Base-by-base conservation (phyloP, 306 rosid species). In the Cucurbita argyrosperma region DNA sequence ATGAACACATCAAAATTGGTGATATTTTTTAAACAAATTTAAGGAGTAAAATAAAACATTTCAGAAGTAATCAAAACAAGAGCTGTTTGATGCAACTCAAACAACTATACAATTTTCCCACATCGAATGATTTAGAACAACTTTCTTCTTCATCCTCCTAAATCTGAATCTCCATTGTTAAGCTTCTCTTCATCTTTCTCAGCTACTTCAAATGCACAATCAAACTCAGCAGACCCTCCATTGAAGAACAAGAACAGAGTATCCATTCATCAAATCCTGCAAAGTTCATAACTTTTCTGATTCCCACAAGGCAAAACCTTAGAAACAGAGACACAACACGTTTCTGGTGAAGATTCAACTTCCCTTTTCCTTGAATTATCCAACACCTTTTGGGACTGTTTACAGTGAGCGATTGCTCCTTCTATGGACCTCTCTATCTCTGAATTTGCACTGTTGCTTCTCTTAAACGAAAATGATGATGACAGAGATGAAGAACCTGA, bases 371-470 rank as follows among this genome's bases (percentile, higher is more conserved):
- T 81, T 37, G 87, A 69, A 42, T 35, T 60, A 30, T 4, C 72
- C 6, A 67, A 45, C 72, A 45, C 18, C 19, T 67, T 43, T 6
- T 87, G 96, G 56, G 96, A 90, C 84, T 79, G 84, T 76, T 91
- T 94, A 72, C 99, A 94, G 76, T 94, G 91, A 50, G 99, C 99
- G 74, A 94, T 94, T 50, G 99, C 99, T 72, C 92, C 99, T 74
- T 94, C 91, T 76, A 94, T 75, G 64, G 97, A 90, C 80, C 78
- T 50, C 76, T 94, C 98, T 21, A 78, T 64, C 65, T 94, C 99
- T 54, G 80, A 88, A 77, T 80, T 85, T 18, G 90, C 89, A 75
- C 92, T 90, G 76, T 79, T 82, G 50, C 92, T 89, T 72, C 97
- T 87, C 86, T 85, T 91, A 56, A 91, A 82, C 63, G 99, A 95